Evolutionary conservation across 2,329 filamentous ascomycete genomes (phyloP).

Genomic region (Fusarium sp.): DNA sequence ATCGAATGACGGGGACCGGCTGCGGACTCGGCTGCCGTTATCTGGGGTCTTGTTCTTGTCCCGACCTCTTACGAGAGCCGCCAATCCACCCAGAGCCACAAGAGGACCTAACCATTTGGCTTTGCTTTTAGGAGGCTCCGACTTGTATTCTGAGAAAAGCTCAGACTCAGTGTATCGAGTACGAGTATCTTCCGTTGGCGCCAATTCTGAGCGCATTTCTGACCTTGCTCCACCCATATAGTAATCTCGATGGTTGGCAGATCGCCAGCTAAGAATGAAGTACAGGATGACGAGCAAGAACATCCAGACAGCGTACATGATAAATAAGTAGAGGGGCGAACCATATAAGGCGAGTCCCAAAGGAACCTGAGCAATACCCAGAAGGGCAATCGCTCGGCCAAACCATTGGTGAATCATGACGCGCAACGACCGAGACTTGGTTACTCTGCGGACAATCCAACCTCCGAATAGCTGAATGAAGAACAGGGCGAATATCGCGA

Average conservation of each 20-base stretch:
- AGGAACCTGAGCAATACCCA: conserved; percentile 89
- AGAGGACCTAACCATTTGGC: conserved; percentile 66
- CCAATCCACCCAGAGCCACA: conserved; percentile 64
- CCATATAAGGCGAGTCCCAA: conserved; percentile 93
- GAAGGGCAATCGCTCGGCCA: conserved; percentile 80
- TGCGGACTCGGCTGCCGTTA: conserved; percentile 58
- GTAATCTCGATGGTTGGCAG: conserved; percentile 68
- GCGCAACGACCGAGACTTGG: conserved; percentile 63
- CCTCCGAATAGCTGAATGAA: conserved; percentile 79
- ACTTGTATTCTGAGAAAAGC: conserved; percentile 53
- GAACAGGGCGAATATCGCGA: conserved; percentile 81
- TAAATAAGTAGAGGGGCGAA: conserved; percentile 85
- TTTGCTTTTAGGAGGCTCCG: conserved; percentile 51
- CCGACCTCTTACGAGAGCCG: conserved; percentile 61
- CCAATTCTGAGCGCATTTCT: conserved; percentile 58
- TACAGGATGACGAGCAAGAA: conserved; percentile 79
- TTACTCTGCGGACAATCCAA: conserved; percentile 69
- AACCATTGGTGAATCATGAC: conserved; percentile 87
- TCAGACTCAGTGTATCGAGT: conserved; percentile 58
- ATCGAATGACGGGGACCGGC: conserved; percentile 55
- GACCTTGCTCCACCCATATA: conserved; percentile 71
- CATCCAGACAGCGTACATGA: conserved; percentile 86
- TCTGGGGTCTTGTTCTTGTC: conserved; percentile 57
- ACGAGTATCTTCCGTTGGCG: conserved; percentile 59
- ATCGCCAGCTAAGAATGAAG: conserved; percentile 81